Percentiles rank a stretch among this genome's conserved stretches.
Evolutionary conservation across 2,329 filamentous ascomycete species (phyloP).

Genomic region (Aschersonia sp.): DNA sequence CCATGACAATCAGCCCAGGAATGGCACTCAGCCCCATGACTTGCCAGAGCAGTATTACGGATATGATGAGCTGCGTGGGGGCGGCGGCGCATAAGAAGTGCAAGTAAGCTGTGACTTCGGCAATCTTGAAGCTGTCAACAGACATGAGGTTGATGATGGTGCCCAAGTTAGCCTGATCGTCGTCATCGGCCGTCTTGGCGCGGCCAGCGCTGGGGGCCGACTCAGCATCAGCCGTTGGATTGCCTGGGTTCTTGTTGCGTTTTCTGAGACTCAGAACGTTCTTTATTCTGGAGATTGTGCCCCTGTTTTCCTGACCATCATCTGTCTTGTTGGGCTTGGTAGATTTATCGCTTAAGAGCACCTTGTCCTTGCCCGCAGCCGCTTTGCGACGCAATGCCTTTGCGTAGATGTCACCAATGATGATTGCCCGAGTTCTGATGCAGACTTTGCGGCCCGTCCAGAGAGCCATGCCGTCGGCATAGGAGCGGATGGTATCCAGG

Average conservation of each 20-base stretch:
- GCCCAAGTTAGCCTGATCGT: slow-evolving; percentile 77
- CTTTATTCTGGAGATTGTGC: slow-evolving; percentile 35
- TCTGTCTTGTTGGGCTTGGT: slow-evolving; percentile 20
- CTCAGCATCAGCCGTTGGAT: slow-evolving; percentile 17
- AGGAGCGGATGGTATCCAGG: slow-evolving; percentile 66
- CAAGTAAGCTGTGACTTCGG: slow-evolving; percentile 84
- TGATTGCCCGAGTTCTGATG: slow-evolving; percentile 82
- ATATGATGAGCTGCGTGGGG: slow-evolving; percentile 74
- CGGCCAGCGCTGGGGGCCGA: slow-evolving; percentile 19
- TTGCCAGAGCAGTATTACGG: slow-evolving; percentile 68
- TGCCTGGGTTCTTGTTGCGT: slow-evolving; percentile 31
- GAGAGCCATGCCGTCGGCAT: slow-evolving; percentile 72
- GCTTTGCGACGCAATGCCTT: slow-evolving; percentile 89
- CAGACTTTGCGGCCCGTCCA: slow-evolving; percentile 93
- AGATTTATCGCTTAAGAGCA: slow-evolving; percentile 42
- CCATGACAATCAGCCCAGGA: slow-evolving; percentile 83
- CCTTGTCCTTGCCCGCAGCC: slow-evolving; percentile 59
- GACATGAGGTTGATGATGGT: slow-evolving; percentile 99
- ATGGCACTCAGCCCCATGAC: slow-evolving; percentile 90
- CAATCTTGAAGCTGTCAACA: slow-evolving; percentile 97
- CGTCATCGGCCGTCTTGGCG: slow-evolving; percentile 22
- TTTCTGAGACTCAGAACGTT: slow-evolving; percentile 46
- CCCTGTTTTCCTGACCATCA: slow-evolving; percentile 18
- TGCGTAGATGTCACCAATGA: slow-evolving; percentile 93
- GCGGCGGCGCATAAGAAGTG: slow-evolving; percentile 92